A percentile compares a stretch with the other conserved stretches of the same genome.
Evolutionary conservation across 176 grass and related monocot genomes (phyloP).

Genomic region (Zizania latifolia): DNA sequence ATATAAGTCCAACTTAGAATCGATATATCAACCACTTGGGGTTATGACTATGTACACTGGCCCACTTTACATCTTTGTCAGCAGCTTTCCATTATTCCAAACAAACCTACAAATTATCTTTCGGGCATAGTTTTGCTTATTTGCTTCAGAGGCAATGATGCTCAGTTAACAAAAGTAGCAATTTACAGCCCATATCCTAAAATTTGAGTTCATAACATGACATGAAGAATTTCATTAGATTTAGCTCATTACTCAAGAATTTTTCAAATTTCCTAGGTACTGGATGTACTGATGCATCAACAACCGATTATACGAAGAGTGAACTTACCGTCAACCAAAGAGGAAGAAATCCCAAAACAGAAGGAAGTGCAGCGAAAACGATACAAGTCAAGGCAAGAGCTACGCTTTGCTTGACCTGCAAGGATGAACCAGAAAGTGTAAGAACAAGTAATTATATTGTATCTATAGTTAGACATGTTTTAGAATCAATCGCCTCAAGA

Average conservation of each 20-base stretch:
- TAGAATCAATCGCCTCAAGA: neutral
- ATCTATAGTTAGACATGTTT: neutral
- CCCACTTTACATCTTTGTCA: neutral
- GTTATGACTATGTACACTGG: neutral
- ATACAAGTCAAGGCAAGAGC: conserved; percentile 94
- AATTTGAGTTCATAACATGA: neutral
- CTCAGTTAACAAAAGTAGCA: neutral
- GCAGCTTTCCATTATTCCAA: neutral
- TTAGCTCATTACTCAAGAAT: neutral
- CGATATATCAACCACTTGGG: neutral
- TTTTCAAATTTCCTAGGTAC: neutral
- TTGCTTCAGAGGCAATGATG: neutral
- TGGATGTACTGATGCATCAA: neutral
- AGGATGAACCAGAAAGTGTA: conserved; percentile 31
- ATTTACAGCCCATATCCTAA: neutral
- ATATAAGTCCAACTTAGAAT: neutral
- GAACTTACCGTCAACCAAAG: conserved; percentile 90
- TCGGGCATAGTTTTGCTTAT: neutral
- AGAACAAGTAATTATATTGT: conserved; percentile 19
- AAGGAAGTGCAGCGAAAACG: conserved; percentile 87
- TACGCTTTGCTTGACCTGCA: conserved; percentile 99
- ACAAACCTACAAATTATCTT: neutral
- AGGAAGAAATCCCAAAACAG: conserved; percentile 93
- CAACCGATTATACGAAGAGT: conserved; percentile 11
- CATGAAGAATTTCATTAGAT: neutral